Conservation (phyloP, 225 moss, liverwort and hornwort genomes). For the Thuidium tamariscinum region DNA sequence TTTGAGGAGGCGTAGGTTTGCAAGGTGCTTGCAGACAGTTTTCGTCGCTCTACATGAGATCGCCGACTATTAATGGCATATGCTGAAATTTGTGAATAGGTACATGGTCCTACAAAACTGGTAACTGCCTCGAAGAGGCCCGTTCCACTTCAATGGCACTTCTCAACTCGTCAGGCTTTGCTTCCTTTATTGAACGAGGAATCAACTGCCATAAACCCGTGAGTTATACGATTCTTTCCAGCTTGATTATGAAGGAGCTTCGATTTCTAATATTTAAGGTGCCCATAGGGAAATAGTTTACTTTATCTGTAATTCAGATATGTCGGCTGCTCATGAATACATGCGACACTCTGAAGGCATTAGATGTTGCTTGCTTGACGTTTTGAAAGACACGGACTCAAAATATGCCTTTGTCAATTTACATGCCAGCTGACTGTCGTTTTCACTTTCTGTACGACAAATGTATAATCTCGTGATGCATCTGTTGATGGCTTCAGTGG, state of each 20-base stretch:
- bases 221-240: slow-evolving; percentile 2
- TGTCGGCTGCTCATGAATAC: neutral
- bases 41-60: neutral
- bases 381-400: neutral
- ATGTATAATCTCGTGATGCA: neutral
- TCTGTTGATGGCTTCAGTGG: neutral
- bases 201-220: slow-evolving; percentile 57
- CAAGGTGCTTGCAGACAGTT: neutral
- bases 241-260: neutral
- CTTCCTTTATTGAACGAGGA: slow-evolving; percentile 66
- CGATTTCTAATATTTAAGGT: neutral
- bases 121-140: slow-evolving; percentile 57
- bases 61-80: neutral
- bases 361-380: neutral
- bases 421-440: neutral
- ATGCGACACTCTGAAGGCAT: neutral
- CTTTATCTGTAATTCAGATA: neutral
- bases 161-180: slow-evolving; percentile 65
- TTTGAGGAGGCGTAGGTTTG: neutral
- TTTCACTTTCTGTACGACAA: neutral
- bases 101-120: slow-evolving; percentile 78
- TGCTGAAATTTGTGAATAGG: slow-evolving; percentile 25
- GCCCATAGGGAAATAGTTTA: neutral
- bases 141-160: slow-evolving; percentile 85
- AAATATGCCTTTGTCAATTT: neutral